A percentile compares a stretch with the other conserved stretches of the same genome.
These are phyloP conservation scores for Suillus cothurnatus DNA, from an alignment of 768 basidiomycete genomes.

Conservation along the genomic window DNA sequence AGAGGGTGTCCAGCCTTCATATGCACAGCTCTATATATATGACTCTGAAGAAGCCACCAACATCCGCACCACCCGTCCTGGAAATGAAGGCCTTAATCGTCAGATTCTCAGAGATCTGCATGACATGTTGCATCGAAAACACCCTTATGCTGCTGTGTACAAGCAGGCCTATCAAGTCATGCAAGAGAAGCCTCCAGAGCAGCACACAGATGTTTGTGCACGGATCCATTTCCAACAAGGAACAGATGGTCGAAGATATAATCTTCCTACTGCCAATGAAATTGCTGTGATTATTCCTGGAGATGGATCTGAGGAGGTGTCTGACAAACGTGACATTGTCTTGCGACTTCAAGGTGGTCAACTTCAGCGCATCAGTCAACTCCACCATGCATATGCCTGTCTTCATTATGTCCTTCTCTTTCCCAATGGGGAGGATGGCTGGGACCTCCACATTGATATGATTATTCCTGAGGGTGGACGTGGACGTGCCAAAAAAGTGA, in stretches of 20 bases:
- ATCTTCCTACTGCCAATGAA: conserved; percentile 45
- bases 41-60: conserved; percentile 39
- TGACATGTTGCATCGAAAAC: conserved; percentile 15
- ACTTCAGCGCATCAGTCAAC: conserved; percentile 35
- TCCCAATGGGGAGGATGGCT: conserved; percentile 41
- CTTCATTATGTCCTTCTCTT: conserved; percentile 50
- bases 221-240: conserved; percentile 11
- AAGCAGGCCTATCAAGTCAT: conserved; percentile 37
- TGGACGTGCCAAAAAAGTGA: conserved; percentile 23
- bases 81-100: conserved; percentile 26
- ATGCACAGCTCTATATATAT: conserved; percentile 45
- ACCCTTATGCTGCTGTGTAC: conserved; percentile 35
- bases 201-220: conserved; percentile 18
- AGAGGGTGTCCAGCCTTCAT: conserved; percentile 23
- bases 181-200: conserved; percentile 16
- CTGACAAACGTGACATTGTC: conserved; percentile 46
- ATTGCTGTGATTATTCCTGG: conserved; percentile 46
- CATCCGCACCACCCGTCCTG: conserved; percentile 10
- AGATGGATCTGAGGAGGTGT: no score
- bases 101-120: conserved; percentile 29
- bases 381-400: conserved; percentile 36
- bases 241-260: conserved; percentile 41
- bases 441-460: conserved; percentile 30
- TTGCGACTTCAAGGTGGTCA: conserved; percentile 22
- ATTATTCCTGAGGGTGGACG: background rate